Conservation (phyloP, 2,329 filamentous ascomycete genomes). For the Penicillium aurantiogriseum region DNA sequence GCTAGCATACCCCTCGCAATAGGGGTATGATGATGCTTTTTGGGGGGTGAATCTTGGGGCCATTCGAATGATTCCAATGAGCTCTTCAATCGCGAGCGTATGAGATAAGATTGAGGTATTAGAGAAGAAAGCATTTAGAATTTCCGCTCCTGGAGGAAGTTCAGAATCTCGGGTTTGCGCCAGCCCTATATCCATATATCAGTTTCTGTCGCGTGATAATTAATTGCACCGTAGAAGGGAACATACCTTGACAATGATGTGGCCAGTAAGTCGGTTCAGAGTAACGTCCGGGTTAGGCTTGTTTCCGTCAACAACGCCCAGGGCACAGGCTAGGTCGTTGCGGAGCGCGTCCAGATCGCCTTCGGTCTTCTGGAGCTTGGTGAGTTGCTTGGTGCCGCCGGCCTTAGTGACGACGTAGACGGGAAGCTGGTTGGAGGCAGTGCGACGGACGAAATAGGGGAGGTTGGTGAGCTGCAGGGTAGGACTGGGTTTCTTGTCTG, state of each 20-base stretch:
- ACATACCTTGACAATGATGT: conserved; percentile 71
- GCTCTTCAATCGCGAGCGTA: conserved; percentile 2
- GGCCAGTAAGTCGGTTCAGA: conserved; percentile 63
- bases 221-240: not conserved
- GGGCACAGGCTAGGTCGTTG: conserved; percentile 58
- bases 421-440: conserved; percentile 66
- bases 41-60: conserved; percentile 1
- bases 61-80: not conserved
- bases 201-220: conserved; percentile 2
- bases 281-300: conserved; percentile 43
- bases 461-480: conserved; percentile 46
- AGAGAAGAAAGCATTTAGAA: conserved; percentile 33
- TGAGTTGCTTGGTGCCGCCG: conserved; percentile 73
- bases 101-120: not conserved
- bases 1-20: conserved; percentile 9
- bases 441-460: conserved; percentile 71
- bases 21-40: conserved; percentile 16
- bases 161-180: conserved; percentile 49
- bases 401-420: conserved; percentile 73
- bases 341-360: conserved; percentile 67
- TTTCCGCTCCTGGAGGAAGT: conserved; percentile 49
- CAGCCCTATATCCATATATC: conserved; percentile 44
- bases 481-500: conserved; percentile 14
- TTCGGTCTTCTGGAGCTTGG: conserved; percentile 73
- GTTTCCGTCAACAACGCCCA: conserved; percentile 54